Percentiles rank a stretch among this genome's conserved stretches.
Evolutionary conservation across 352 stramenopile species (phyloP).

Genomic region (Thraustochytrium sp.): DNA sequence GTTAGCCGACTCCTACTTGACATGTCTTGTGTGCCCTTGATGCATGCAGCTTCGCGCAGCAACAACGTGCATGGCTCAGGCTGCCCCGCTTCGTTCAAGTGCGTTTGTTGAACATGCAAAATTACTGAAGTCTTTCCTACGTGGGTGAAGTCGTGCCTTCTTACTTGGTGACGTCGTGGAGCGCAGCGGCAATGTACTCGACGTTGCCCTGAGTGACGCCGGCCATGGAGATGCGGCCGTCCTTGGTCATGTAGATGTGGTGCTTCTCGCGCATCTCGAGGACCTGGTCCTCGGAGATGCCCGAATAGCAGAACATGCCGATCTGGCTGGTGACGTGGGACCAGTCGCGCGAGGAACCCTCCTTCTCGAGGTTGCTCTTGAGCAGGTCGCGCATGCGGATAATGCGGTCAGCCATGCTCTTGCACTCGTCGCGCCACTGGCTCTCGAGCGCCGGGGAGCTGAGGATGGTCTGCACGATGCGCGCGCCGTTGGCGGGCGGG

Average conservation of each 20-base stretch:
- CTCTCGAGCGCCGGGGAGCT: conserved; percentile 78
- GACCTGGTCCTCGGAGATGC: conserved; percentile 85
- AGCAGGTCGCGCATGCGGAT: conserved; percentile 75
- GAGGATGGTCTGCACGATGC: conserved; percentile 95
- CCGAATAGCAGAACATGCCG: conserved; percentile 99
- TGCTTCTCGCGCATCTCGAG: conserved; percentile 85
- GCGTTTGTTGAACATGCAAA: no score
- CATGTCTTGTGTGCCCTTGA: no score
- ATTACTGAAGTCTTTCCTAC: not conserved
- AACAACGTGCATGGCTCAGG: no score
- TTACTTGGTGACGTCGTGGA: conserved; percentile 67
- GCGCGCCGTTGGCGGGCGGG: conserved; percentile 92
- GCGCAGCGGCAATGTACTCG: conserved; percentile 80
- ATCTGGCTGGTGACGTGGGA: conserved; percentile 94
- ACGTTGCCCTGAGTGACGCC: conserved; percentile 89
- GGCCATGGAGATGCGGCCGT: conserved; percentile 95
- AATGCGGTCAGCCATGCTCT: conserved; percentile 89
- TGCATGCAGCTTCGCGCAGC: no score
- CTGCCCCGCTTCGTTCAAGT: no score
- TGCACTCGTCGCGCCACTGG: conserved; percentile 84
- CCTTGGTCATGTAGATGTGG: conserved; percentile 96
- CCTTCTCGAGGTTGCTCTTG: conserved; percentile 63
- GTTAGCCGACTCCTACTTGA: no score
- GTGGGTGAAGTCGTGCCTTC: not conserved
- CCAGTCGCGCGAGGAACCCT: conserved; percentile 69